Evolutionary conservation across 192 early-diverging fungal genomes (phyloP).

Genomic region (Gaertneriomyces sp.): DNA sequence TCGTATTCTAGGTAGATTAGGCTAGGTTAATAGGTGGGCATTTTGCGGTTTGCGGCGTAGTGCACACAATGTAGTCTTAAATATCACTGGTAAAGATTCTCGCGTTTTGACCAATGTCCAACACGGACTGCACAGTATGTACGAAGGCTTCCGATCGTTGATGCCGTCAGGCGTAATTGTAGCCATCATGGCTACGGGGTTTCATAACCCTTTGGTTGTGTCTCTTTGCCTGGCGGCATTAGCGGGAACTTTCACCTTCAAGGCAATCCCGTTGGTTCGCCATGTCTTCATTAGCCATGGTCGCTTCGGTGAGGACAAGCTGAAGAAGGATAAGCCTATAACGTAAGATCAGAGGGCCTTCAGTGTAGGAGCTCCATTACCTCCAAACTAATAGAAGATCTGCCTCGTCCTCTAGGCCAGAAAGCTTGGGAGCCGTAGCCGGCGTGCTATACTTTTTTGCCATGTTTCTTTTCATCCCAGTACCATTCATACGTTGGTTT

Average conservation of each 20-base stretch:
- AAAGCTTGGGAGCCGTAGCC: constrained; percentile 88
- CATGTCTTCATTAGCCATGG: constrained; percentile 74
- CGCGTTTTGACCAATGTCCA: no score
- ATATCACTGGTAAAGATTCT: no score
- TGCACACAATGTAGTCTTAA: no score
- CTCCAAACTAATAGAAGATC: not conserved
- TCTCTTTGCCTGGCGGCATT: constrained; percentile 64
- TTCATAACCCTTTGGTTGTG: constrained; percentile 72
- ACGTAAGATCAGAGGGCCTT: constrained; percentile 48
- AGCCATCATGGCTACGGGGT: constrained; percentile 10
- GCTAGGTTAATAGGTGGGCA: no score
- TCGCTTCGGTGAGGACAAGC: constrained; percentile 73
- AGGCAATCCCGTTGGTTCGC: constrained; percentile 60
- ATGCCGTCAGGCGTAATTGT: constrained; percentile 17
- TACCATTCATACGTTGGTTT: constrained; percentile 88
- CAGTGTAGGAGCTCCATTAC: not conserved
- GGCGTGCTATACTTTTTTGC: constrained; percentile 83
- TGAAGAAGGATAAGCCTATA: constrained; percentile 69
- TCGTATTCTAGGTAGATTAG: no score
- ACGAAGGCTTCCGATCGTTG: constrained; percentile 6
- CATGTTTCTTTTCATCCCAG: constrained; percentile 91
- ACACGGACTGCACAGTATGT: constrained; percentile 3
- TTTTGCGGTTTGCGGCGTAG: no score
- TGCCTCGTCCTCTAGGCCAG: constrained; percentile 56
- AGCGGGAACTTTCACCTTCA: constrained; percentile 71